Base-by-base conservation (phyloP, 140 eudicot genomes). In the Ambrosia hybrid region DNA sequence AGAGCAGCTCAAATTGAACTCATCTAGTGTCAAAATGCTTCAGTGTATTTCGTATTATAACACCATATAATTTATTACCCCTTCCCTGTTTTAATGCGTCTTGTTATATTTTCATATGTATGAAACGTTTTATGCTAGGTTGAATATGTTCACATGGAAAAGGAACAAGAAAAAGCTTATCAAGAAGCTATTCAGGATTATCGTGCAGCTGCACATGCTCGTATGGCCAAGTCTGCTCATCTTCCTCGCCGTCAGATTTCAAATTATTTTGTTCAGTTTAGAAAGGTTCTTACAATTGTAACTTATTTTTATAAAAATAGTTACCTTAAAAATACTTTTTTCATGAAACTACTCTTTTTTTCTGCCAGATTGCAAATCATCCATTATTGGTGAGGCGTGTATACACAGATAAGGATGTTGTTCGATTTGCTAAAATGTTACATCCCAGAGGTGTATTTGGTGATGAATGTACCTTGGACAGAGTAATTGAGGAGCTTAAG, bases 401-500 rank as follows among this genome's bases (percentile, higher is more conserved):
- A 15, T 94, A 90, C 85, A 72, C 88, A 49, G 95, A 94, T 78
- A 83, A 76, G 43, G 99, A 94, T 81, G 83, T 88, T 76, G 75
- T 88, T 48, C 88, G 95, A 37, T 77, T 84, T 71, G 99, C 96
- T 49, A 94, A 88, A 85, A 78, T 80, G 80, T 78, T 94, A 76
- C 93, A 84, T 65, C 99, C 97, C 2, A 90, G 52, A 89, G 99
- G 99, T 60, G 96, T 81, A 21, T 94, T 94, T 86, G 99, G 99
- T 78, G 86, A 43, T 71, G 99, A 94, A 61, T 94, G 99, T 78
- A 94, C 90, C 26, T 37, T 94, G 82, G 99, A 94, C 66, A 87
- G 96, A 82, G 99, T 94, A 57, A 83, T 94, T 16, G 96, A 90
- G 71, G 99, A 94, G 79, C 90, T 94, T 61, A 94, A 94, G 81